Base-by-base conservation (phyloP, 2,329 filamentous ascomycete species). In the Colletotrichum sp. region DNA sequence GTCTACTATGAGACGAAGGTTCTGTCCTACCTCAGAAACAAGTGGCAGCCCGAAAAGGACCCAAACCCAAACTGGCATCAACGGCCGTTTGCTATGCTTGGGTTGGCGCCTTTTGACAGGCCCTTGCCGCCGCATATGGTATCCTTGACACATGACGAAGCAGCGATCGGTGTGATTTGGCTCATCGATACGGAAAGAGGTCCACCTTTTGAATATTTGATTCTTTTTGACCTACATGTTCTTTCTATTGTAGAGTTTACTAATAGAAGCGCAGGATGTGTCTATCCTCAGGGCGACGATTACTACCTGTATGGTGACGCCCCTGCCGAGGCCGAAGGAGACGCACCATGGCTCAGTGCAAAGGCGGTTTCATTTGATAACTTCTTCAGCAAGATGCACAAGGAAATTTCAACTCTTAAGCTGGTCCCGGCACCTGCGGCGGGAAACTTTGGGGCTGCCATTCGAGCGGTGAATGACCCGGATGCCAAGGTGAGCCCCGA, bases 141-240 rank as follows among this genome's bases (percentile, higher is more conserved):
- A 14, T 69, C 56, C 9, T 58, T 73, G 56, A 73, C 71, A 26
- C 8, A 58, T n/a, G 71, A 73, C 12, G 71, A 69, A 34, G 38
- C 64, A 13, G 65, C 14, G 1, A 34, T 69, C 13, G 64, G 71
- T 4, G 28, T 61, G 9, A 38, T 68, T 55, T 73, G 71, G 71
- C 16, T 63, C 18, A 69, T 73, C 21, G 71, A 73, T 28, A 73
- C 71, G 12, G 71, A 73, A 30, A 21, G 13, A 64, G 71, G 71
- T 34, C 16, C 16, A 14, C 13, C 34, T 36, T 36, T 7, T 36
- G 7, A 36, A 36, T 4, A 16, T 36, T 7, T 14, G 21, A 24
- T 24, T 24, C 21, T 24, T 24, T 24, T 24, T 24, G 21, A 24
- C 32, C 32, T 12, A 34, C 12, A 34, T 34, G 6, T 5, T 12